Evolutionary conservation across 345 rosid genomes (phyloP).

Genomic region (Euphorbia lathyris): DNA sequence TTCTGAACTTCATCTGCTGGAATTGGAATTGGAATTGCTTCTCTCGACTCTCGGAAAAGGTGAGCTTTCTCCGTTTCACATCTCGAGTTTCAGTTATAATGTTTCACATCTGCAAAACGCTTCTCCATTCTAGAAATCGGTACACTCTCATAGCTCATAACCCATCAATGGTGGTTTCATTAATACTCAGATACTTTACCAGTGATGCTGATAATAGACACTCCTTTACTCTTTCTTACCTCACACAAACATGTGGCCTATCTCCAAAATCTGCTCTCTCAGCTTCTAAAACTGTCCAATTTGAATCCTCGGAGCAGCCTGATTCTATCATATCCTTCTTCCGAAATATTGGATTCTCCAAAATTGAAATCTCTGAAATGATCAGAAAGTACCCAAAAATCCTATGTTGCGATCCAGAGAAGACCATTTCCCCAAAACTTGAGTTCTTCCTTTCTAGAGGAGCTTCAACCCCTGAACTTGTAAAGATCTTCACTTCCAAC

Average conservation of each 20-base stretch:
- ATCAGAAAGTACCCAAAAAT: conserved; percentile 9
- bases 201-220: neutral
- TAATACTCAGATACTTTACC: conserved; percentile 4
- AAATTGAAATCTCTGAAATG: conserved; percentile 18
- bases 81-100: neutral
- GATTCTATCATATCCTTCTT: conserved; percentile 20
- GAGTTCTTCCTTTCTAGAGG: conserved; percentile 24
- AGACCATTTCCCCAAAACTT: conserved; percentile 30
- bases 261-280: conserved; percentile 26
- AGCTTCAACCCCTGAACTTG: conserved; percentile 12
- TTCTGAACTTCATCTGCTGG: no score
- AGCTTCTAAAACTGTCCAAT: conserved; percentile 13
- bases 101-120: neutral
- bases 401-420: conserved; percentile 17
- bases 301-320: conserved; percentile 21
- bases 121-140: neutral
- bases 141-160: neutral
- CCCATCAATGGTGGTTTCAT: neutral
- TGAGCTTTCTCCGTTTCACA: neutral
- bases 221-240: conserved; percentile 38
- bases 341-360: conserved; percentile 25
- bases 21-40: neutral
- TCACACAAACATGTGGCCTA: conserved; percentile 30
- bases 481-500: neutral
- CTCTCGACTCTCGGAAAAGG: neutral